phyloP scores from a whole-genome alignment of 78 protist genomes.

The Dictyostelium purpureum region DNA sequence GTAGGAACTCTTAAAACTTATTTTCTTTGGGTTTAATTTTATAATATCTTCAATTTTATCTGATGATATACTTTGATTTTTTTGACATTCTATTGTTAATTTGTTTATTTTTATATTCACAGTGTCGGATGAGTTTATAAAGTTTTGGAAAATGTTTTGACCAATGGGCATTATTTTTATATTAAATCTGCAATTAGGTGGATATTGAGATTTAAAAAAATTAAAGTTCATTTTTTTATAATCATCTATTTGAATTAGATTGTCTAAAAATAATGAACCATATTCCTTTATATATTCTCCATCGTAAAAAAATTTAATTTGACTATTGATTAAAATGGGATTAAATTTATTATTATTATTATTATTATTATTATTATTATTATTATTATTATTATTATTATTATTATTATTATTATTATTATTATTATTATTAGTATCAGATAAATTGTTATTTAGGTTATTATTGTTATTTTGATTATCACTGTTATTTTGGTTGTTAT shows the following conservation, averaged over 20 bases:
- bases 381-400: constrained; percentile 13
- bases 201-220: neutral
- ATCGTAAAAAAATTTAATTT: neutral
- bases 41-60: no score
- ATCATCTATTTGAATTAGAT: neutral
- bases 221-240: neutral
- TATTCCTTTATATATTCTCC: neutral
- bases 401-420: constrained; percentile 5
- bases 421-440: neutral
- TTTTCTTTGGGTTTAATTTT: no score
- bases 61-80: no score
- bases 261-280: neutral
- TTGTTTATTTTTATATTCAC: no score
- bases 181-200: no score
- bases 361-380: neutral
- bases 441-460: neutral
- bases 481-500: neutral
- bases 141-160: no score
- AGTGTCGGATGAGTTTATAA: no score
- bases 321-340: no score
- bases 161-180: no score
- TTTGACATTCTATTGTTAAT: no score
- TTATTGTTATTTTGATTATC: neutral
- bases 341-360: neutral
- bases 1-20: no score